Percentiles rank a stretch among this genome's conserved stretches.
phyloP scores from a whole-genome alignment of 1,139 yeast genomes.

The Pichia sp. region DNA sequence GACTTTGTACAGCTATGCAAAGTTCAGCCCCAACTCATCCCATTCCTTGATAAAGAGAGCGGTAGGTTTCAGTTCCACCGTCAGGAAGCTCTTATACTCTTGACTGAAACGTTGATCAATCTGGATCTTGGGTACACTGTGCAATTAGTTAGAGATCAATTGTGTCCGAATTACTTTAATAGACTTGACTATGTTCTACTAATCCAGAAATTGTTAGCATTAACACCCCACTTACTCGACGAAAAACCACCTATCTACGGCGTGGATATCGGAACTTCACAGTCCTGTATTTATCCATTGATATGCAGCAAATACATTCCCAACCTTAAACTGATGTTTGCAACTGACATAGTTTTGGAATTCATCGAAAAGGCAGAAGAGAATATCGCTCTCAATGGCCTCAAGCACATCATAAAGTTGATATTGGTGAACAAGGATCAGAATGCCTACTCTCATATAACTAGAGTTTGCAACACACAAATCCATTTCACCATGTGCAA shows the following conservation, averaged over 20 bases:
- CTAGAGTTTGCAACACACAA: too few relatives aligned
- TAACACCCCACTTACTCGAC: not conserved
- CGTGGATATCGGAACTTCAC: conserved; percentile 35
- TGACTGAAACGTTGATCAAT: conserved; percentile 18
- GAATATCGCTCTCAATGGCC: conserved; percentile 21
- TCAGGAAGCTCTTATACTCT: conserved; percentile 17
- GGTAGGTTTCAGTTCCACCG: conserved; percentile 16
- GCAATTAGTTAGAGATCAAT: conserved; percentile 12
- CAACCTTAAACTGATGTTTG: conserved; percentile 18
- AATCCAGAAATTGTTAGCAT: conserved; percentile 11
- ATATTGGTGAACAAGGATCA: conserved; percentile 6
- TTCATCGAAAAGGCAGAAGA: conserved; percentile 25
- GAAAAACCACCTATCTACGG: conserved; percentile 9
- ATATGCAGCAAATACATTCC: conserved; percentile 22
- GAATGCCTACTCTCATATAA: conserved; percentile 1
- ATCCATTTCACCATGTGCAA: conserved; percentile 38
- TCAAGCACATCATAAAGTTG: conserved; percentile 12
- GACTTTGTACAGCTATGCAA: conserved; percentile 1
- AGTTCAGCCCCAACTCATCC: conserved; percentile 12
- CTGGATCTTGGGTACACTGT: conserved; percentile 15
- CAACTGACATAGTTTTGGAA: conserved; percentile 32
- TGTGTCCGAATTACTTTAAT: conserved; percentile 27
- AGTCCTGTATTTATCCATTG: conserved; percentile 35
- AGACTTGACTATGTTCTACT: conserved; percentile 23
- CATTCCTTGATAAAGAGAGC: conserved; percentile 8